Conservation (phyloP, 2,329 filamentous ascomycete genomes). For the Colletotrichum camelliae region DNA sequence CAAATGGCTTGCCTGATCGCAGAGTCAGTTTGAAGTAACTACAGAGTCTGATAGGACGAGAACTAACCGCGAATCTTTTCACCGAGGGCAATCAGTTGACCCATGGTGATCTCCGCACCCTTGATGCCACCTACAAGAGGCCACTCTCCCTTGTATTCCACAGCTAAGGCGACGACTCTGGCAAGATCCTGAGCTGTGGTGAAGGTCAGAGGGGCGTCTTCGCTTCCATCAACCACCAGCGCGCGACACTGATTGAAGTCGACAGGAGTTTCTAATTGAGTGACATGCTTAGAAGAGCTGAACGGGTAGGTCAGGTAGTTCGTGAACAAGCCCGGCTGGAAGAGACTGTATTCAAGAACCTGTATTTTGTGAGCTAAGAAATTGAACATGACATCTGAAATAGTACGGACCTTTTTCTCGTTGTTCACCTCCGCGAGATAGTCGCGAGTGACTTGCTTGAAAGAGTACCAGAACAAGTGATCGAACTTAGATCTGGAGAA, state of each 20-base stretch:
- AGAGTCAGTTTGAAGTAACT: neutral
- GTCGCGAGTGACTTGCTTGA: slow-evolving; percentile 53
- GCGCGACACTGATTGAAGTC: slow-evolving; percentile 47
- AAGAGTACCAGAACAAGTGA: slow-evolving; percentile 52
- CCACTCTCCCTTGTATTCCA: slow-evolving; percentile 51
- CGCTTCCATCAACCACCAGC: slow-evolving; percentile 45
- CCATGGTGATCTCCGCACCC: slow-evolving; percentile 38
- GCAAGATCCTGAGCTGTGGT: slow-evolving; percentile 51
- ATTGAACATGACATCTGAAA: rapidly evolving
- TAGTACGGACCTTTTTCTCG: slow-evolving; percentile 39
- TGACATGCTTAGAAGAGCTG: slow-evolving; percentile 49
- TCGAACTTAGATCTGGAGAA: slow-evolving; percentile 25
- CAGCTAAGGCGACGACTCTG: slow-evolving; percentile 39
- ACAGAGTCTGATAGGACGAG: no score
- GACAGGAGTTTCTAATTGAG: slow-evolving; percentile 40
- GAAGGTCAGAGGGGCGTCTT: slow-evolving; percentile 47
- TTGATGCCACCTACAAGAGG: slow-evolving; percentile 45
- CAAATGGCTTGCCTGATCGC: neutral
- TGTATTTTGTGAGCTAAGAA: slow-evolving; percentile 24
- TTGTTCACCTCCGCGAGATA: slow-evolving; percentile 59
- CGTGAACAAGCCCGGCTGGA: slow-evolving; percentile 59
- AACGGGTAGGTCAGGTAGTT: slow-evolving; percentile 60
- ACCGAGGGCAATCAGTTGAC: slow-evolving; percentile 43
- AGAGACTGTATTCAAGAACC: slow-evolving; percentile 61
- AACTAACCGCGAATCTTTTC: slow-evolving; percentile 44